Evolutionary conservation across 768 basidiomycete species (phyloP).

Genomic region (Amanita molliuscula): DNA sequence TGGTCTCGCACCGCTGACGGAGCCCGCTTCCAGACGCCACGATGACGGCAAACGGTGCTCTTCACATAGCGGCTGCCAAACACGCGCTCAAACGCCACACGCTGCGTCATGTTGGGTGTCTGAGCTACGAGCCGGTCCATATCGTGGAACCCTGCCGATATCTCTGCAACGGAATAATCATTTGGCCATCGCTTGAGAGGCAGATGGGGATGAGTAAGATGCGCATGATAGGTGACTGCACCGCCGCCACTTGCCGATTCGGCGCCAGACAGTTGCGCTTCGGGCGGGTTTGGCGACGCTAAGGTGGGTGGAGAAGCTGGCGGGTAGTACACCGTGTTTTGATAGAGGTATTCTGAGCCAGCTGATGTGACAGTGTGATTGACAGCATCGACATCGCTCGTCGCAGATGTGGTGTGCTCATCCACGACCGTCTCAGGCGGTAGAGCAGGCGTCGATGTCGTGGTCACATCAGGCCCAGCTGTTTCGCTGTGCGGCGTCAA

Average conservation of each 20-base stretch:
- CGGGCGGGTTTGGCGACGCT: slow-evolving; percentile 5
- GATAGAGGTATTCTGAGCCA: slow-evolving; percentile 7
- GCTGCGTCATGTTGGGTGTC: slow-evolving; percentile 42
- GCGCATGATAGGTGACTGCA: slow-evolving; percentile 39
- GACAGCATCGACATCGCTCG: not conserved
- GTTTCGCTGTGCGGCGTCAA: slow-evolving; percentile 6
- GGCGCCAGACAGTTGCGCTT: slow-evolving; percentile 6
- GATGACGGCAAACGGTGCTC: slow-evolving; percentile 62
- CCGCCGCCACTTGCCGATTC: not conserved
- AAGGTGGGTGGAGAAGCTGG: slow-evolving; percentile 9
- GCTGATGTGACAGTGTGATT: slow-evolving; percentile 4
- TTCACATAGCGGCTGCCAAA: slow-evolving; percentile 67
- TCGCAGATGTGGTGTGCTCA: not conserved
- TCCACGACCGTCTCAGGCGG: not conserved
- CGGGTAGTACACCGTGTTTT: slow-evolving; percentile 11
- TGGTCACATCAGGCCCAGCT: slow-evolving; percentile 10
- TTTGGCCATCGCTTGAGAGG: slow-evolving; percentile 70
- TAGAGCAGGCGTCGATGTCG: slow-evolving; percentile 5
- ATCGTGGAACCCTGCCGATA: slow-evolving; percentile 48
- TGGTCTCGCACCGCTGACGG: slow-evolving; percentile 31
- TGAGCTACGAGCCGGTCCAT: slow-evolving; percentile 32
- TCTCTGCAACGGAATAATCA: slow-evolving; percentile 61
- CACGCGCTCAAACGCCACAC: slow-evolving; percentile 57
- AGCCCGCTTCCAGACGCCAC: slow-evolving; percentile 58
- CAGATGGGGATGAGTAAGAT: slow-evolving; percentile 53